These are phyloP conservation scores for Malbranchea cinnamomea DNA, from an alignment of 2,329 filamentous ascomycete species.

Conservation along the genomic window DNA sequence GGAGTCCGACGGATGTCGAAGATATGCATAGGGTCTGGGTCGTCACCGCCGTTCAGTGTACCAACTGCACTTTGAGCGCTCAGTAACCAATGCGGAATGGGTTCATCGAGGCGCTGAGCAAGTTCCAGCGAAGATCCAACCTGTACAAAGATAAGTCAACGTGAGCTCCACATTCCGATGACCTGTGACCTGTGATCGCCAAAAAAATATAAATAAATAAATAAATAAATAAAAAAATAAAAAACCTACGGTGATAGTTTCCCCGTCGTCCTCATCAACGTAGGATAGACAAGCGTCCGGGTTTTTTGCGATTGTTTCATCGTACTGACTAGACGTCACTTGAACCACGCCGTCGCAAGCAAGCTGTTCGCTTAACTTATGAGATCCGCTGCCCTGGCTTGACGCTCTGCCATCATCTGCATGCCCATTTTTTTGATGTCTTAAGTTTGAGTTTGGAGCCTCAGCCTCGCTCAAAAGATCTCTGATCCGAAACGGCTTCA, in stretches of 20 bases:
- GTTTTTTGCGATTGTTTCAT: conserved; percentile 24
- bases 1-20: conserved; percentile 31
- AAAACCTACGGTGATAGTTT: conserved; percentile 28
- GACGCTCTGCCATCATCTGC: too few relatives aligned
- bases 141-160: conserved; percentile 13
- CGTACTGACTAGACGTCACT: conserved; percentile 28
- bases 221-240: background rate
- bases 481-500: conserved; percentile 28
- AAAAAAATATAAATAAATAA: background rate
- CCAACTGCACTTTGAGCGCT: background rate
- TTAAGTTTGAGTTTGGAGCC: too few relatives aligned
- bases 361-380: too few relatives aligned
- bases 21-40: conserved; percentile 24
- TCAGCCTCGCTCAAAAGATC: conserved; percentile 19
- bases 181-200: background rate
- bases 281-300: conserved; percentile 30
- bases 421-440: too few relatives aligned
- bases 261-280: conserved; percentile 32
- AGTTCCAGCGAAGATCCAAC: conserved; percentile 34
- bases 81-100: conserved; percentile 12
- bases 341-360: conserved; percentile 21
- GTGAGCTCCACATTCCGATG: background rate
- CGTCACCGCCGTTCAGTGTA: conserved; percentile 1
- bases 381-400: too few relatives aligned
- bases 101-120: conserved; percentile 31